These are phyloP conservation scores for Phyllosticta citrichinensis DNA, from an alignment of 2,329 filamentous ascomycete genomes.

Conservation along the genomic window DNA sequence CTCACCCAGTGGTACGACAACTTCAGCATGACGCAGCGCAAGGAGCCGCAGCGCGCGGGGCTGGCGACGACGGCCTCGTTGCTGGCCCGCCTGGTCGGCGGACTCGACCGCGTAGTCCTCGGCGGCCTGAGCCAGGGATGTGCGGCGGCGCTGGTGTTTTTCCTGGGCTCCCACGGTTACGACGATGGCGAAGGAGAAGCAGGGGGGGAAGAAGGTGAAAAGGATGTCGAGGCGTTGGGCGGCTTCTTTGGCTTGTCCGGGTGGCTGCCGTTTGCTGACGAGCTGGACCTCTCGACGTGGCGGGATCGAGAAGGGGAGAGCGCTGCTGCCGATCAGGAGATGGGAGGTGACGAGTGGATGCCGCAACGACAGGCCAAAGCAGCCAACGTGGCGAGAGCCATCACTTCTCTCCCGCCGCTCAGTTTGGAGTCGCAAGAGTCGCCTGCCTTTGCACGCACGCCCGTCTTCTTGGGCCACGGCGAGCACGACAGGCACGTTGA, in stretches of 20 bases:
- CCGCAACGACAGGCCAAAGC: background rate
- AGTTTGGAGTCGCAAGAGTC: background rate
- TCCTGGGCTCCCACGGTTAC: conserved; percentile 11
- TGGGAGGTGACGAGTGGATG: conserved; percentile 13
- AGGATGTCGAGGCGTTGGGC: background rate
- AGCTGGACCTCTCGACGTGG: background rate
- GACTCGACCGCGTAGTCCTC: conserved; percentile 13
- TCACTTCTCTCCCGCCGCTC: background rate
- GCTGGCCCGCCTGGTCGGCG: conserved; percentile 16
- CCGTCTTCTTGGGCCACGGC: conserved; percentile 17
- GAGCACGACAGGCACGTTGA: conserved; percentile 14
- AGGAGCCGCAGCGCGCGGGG: conserved; percentile 35
- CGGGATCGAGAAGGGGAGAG: conserved; percentile 6
- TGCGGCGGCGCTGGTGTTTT: conserved; percentile 15
- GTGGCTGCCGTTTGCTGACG: conserved; percentile 16
- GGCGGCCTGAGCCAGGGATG: conserved; percentile 20
- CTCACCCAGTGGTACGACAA: conserved; percentile 44
- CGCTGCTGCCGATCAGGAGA: background rate
- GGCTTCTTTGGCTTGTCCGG: conserved; percentile 15
- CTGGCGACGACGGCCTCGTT: conserved; percentile 29
- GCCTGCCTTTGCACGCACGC: conserved; percentile 6
- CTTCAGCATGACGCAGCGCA: conserved; percentile 32
- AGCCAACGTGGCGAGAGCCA: background rate
- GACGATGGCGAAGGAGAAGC: background rate
- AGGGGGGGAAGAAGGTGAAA: background rate